phyloP scores from a whole-genome alignment of 495 filamentous ascomycete species.

The Penicillium dipodomyicola region DNA sequence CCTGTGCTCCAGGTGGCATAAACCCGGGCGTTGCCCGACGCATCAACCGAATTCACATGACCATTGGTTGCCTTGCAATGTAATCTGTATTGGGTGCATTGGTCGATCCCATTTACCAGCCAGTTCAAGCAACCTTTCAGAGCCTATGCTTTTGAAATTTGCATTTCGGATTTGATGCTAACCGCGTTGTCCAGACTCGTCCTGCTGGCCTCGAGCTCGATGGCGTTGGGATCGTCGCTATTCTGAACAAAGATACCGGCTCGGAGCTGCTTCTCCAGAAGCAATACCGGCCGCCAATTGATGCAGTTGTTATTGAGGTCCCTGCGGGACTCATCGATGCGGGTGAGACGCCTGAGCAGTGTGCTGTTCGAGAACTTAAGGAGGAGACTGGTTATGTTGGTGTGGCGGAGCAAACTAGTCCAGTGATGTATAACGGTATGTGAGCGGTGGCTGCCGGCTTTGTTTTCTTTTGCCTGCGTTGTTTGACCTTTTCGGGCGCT shows the following conservation, averaged over 20 bases:
- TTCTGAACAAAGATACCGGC: constrained; percentile 69
- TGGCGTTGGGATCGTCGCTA: constrained; percentile 86
- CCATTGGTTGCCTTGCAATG: constrained; percentile 2
- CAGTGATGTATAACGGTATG: constrained; percentile 32
- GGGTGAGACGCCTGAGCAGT: constrained; percentile 72
- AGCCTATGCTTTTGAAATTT: neutral
- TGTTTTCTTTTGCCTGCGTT: neutral
- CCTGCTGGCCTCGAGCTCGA: constrained; percentile 70
- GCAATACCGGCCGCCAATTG: constrained; percentile 82
- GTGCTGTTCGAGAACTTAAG: constrained; percentile 82
- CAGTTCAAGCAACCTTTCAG: neutral
- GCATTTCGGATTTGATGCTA: constrained; percentile 4
- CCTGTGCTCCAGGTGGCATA: neutral
- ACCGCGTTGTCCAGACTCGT: constrained; percentile 49
- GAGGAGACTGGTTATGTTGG: constrained; percentile 94
- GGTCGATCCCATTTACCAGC: neutral
- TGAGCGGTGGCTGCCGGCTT: neutral
- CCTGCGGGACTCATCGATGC: constrained; percentile 86
- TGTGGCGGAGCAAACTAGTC: constrained; percentile 46
- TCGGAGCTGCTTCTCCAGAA: constrained; percentile 81
- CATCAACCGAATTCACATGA: neutral
- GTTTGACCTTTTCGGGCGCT: neutral
- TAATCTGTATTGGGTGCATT: neutral
- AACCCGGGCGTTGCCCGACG: neutral
- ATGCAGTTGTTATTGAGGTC: constrained; percentile 75